phyloP scores from a whole-genome alignment of 2,329 filamentous ascomycete species.

The Aspergillus oerlinghausenensis region DNA sequence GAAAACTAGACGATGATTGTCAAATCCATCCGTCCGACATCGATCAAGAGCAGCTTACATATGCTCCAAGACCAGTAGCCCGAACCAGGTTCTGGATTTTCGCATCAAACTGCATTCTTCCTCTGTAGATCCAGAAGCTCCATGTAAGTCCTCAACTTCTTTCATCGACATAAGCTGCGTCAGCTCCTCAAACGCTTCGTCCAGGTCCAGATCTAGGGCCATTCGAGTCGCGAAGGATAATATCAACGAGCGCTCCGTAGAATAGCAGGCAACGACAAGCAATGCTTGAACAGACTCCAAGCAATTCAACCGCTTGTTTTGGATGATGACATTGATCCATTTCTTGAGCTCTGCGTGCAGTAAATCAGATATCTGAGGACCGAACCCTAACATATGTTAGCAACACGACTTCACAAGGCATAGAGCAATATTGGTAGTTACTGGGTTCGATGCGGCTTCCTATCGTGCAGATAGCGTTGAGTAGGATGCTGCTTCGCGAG shows the following conservation, averaged over 20 bases:
- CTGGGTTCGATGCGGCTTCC: conserved; percentile 44
- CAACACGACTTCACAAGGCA: not conserved
- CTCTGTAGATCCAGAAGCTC: conserved; percentile 10
- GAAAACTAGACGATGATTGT: conserved; percentile 24
- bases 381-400: conserved; percentile 16
- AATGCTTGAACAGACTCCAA: conserved; percentile 52
- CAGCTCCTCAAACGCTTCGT: conserved; percentile 41
- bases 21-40: not conserved
- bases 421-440: conserved; percentile 2
- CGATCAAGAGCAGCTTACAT: conserved; percentile 27
- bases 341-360: conserved; percentile 42
- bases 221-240: conserved; percentile 49
- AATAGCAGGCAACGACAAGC: conserved; percentile 50
- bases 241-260: conserved; percentile 48
- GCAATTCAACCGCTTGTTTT: conserved; percentile 34
- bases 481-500: conserved; percentile 46
- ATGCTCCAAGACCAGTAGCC: conserved; percentile 50
- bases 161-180: conserved; percentile 25
- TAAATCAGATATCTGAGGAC: conserved; percentile 37
- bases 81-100: conserved; percentile 49
- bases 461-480: conserved; percentile 50
- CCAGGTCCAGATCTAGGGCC: conserved; percentile 47
- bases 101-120: conserved; percentile 38
- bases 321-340: conserved; percentile 44
- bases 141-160: conserved; percentile 15